Percentiles rank a stretch among this genome's conserved stretches.
These are phyloP conservation scores for Parachlorella kessleri DNA, from an alignment of 139 green algal genomes.

Conservation along the genomic window DNA sequence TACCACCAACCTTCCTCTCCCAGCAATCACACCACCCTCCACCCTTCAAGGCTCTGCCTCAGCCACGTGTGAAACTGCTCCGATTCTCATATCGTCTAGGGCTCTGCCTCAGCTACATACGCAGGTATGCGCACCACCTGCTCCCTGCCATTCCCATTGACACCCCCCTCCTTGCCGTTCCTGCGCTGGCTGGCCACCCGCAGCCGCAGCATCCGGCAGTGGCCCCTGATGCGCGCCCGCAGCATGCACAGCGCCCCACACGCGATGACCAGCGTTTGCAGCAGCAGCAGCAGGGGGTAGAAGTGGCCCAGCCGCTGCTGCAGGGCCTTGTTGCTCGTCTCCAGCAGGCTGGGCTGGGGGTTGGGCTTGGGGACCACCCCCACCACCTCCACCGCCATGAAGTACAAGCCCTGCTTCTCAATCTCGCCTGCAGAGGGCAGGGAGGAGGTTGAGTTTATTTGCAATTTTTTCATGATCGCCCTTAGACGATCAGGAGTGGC, in stretches of 20 bases:
- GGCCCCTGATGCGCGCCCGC: background rate
- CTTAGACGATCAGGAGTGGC: background rate
- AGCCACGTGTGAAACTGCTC: no score
- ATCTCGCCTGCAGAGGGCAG: constrained; percentile 1
- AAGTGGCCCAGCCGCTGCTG: background rate
- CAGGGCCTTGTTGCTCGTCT: background rate
- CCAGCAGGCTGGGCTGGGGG: background rate
- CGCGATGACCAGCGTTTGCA: background rate
- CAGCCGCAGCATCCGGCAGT: background rate
- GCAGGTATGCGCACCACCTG: no score
- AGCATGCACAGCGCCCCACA: background rate
- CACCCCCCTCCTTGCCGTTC: background rate
- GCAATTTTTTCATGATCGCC: background rate
- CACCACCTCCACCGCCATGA: constrained; percentile 3
- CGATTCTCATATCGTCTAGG: no score
- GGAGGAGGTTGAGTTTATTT: no score
- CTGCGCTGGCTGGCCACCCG: no score
- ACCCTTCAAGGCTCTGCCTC: no score
- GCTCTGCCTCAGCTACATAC: no score
- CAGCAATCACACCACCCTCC: no score
- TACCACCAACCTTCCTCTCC: no score
- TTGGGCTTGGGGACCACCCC: constrained; percentile 3
- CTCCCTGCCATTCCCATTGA: no score
- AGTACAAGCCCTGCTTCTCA: background rate
- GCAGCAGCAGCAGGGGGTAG: constrained; percentile 9